Base-by-base conservation (phyloP, 2,329 filamentous ascomycete genomes). In the Cercospora beticola region DNA sequence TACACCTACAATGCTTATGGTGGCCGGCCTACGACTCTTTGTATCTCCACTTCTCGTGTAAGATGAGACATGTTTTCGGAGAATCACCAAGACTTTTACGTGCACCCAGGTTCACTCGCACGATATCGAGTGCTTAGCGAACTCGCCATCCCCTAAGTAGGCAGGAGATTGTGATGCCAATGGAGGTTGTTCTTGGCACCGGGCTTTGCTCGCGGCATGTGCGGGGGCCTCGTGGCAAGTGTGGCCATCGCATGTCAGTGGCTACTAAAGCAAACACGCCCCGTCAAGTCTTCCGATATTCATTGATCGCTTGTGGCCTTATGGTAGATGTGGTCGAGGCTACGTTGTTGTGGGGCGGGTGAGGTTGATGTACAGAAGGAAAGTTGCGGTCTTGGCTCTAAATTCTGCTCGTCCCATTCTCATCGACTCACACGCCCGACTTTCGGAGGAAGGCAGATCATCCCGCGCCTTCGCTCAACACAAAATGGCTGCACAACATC, bases 401-500 rank as follows among this genome's bases (percentile, higher is more conserved):
- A 59, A 59, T 59, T 58, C 49, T 59, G 28, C 28, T 36, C 49
- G 49, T 26, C 18, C 18, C 49, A 12, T 54, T 54, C n/a, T 14
- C 28, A 21, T 59, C 56, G 31, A 59, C 56, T 56, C 49, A 23
- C 30, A 21, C 28, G 28, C n/a, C 56, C 56, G 30, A 23, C 56
- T 33, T 33, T 59, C 56, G 56, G 56, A 59, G 56, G 16, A 59
- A 18, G 28, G 28, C 56, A 59, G 56, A 59, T 59, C 56, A 59
- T 59, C 56, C 56, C 56, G 14, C 56, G 56, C 56, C 16, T 26
- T 33, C 56, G 56, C 30, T 18, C 56, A 33, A 58, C 56, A 36
- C 28, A 59, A 33, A 31, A 59, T 59, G 56, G 56, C 56, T 59
- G 28, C 56, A 36, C 28, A 4, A 33, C 18, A 59, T 59, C 30